Base-by-base conservation (phyloP, 108 stramenopile species). In the Schizochytrium sp. region DNA sequence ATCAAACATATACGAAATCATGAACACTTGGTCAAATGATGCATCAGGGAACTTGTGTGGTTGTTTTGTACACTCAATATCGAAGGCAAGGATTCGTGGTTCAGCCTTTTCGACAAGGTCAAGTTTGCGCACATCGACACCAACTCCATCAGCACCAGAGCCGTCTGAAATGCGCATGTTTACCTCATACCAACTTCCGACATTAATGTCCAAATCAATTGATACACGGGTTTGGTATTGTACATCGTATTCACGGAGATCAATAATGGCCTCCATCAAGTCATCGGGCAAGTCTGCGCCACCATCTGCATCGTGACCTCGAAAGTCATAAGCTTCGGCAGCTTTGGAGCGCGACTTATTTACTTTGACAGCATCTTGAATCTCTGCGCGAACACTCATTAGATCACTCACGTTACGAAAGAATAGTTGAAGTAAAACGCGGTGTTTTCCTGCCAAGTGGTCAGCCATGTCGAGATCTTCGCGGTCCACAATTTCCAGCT, bases 1-100 rank as follows among this genome's bases (percentile, higher is more conserved):
- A 72, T 96, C 92, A 38, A 98, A 93, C 99, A 99, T 99, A 95
- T 98, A 98, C 42, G 99, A 99, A 95, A 99, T 98, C 99, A 99
- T 99, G 94, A 98, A 99, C 59, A 98, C 96, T 87, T 94, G 91
- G 95, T 99, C 99, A 2, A 93, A 88, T 41, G 96, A 95, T 13
- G 98, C 96, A 91, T 97, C 95, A 13, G 99, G 99, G 92, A 99
- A 99, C 93, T 99, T 99, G 72, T 98, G 95, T 7, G 99, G 97
- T 12, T 97, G 97, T 93, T 98, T 98, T 38, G 97, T 97, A 94
- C 98, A 98, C 92, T 99, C 99, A 89, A 99, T 99, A 89, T 99
- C 99, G 92, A 98, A 99, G 61, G 99, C 99, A 50, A 99, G 90
- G 45, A 98, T 95, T 44, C 93, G 90, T 1, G 99, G 99, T 89